These are phyloP conservation scores for Boletus sp. DNA, from an alignment of 768 basidiomycete species.

Conservation along the genomic window DNA sequence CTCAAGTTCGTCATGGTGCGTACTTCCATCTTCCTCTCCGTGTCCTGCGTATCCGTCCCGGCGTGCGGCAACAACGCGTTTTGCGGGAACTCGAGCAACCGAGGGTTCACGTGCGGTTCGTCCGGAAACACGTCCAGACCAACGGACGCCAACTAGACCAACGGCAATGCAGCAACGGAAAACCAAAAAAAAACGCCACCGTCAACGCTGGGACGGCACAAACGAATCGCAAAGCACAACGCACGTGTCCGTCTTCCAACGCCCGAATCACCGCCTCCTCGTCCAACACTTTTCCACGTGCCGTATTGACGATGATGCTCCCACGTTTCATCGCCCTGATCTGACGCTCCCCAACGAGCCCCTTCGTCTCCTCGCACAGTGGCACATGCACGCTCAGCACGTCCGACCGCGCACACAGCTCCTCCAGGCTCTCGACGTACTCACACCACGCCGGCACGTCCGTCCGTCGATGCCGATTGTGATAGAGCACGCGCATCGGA, in stretches of 20 bases:
- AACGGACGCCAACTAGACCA: slow-evolving; percentile 34
- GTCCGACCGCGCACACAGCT: slow-evolving; percentile 69
- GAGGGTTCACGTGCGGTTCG: slow-evolving; percentile 78
- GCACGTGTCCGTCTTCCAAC: slow-evolving; percentile 84
- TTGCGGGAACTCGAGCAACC: slow-evolving; percentile 74
- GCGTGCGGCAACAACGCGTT: slow-evolving; percentile 87
- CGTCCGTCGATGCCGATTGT: slow-evolving; percentile 56
- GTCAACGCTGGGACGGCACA: too few species aligned
- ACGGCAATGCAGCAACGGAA: not conserved
- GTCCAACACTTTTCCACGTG: slow-evolving; percentile 84
- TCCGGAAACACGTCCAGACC: slow-evolving; percentile 87
- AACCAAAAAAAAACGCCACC: too few species aligned
- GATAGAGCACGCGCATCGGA: slow-evolving; percentile 88
- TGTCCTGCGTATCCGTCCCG: slow-evolving; percentile 82
- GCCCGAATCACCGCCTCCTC: slow-evolving; percentile 84
- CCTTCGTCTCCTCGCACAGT: slow-evolving; percentile 66
- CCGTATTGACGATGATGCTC: slow-evolving; percentile 81
- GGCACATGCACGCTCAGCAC: slow-evolving; percentile 88
- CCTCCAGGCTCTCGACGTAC: slow-evolving; percentile 67
- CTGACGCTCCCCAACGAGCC: slow-evolving; percentile 70
- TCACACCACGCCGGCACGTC: slow-evolving; percentile 71
- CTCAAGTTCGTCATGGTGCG: slow-evolving; percentile 72
- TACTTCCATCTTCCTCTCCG: slow-evolving; percentile 80
- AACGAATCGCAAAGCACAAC: slow-evolving; percentile 26
- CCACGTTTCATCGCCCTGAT: slow-evolving; percentile 77